Evolutionary conservation across 768 basidiomycete genomes (phyloP), one percentile per base, ranked within the genome.

Genomic region (Boletus tylopilopsis): DNA sequence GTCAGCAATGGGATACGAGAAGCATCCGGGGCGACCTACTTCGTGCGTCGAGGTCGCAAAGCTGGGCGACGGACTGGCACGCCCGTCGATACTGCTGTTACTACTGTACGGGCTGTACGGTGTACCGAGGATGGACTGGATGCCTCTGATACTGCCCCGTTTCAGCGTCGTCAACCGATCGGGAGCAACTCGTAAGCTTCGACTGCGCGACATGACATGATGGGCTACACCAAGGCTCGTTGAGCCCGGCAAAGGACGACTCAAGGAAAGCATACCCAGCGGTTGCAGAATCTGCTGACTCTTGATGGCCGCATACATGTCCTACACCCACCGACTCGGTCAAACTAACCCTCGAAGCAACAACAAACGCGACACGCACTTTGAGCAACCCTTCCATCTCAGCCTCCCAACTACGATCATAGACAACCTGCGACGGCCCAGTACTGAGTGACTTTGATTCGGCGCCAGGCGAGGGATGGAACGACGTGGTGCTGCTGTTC

Each of bases 271-370:
- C 50, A 73, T 76, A 51, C 74, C 77, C 23, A 85, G 68, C 2
- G 94, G 94, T 55, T 94, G 89, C 33, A 94, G 68, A 55, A 97
- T 94, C 65, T 94, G 90, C 59, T 94, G 89, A 34, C 76, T 81
- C 72, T 94, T 94, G 70, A 98, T 84, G 8, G 93, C 85, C 58
- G 76, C 80, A 73, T 94, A 99, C 79, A 99, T 95, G 62, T 99
- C 96, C 90, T 94, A 56, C 1, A 22, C 15, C 18, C 35, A 23
- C 29, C 15, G 6, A 21, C 42, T 9, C 44, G 6, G 45, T 41
- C 55, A 50, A 49, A 36, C 47, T 41, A 18, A 15, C 19, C 21
- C 48, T 30, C 33, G 1, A 5, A 13, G 6, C 3, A 18, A 19
- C 3, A 21, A 10, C 11, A 21, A 12, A 9, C 8, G n/a, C 13